phyloP scores from a whole-genome alignment of 139 green algal species.

The Chara braunii region DNA sequence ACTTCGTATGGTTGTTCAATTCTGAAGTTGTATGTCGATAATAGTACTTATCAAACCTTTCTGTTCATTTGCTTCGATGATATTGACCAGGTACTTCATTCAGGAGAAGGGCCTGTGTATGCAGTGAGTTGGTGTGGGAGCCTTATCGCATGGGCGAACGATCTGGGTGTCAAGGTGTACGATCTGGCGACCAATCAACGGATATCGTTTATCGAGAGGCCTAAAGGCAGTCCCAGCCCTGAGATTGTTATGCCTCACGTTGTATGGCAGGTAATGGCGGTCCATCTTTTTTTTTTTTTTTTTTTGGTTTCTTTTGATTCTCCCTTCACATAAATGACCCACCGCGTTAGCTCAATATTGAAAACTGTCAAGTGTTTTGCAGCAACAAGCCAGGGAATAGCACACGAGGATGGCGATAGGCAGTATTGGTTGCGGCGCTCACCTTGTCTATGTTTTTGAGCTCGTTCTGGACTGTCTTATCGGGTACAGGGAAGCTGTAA shows the following conservation, averaged over 20 bases:
- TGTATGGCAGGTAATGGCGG: constrained; percentile 35
- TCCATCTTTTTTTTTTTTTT: no score
- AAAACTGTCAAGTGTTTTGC: no score
- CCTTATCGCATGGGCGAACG: constrained; percentile 81
- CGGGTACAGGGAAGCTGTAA: no score
- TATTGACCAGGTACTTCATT: constrained; percentile 59
- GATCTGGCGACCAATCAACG: constrained; percentile 52
- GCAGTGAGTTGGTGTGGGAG: constrained; percentile 57
- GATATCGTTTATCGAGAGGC: constrained; percentile 47
- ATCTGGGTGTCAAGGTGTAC: constrained; percentile 70
- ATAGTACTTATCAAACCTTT: background rate
- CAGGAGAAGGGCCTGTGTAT: constrained; percentile 60
- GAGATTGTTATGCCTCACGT: constrained; percentile 9
- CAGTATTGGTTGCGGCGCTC: no score
- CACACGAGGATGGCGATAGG: no score
- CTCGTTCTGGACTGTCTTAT: no score
- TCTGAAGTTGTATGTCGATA: background rate
- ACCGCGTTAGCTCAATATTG: no score
- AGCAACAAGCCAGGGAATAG: no score
- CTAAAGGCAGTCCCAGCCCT: constrained; percentile 1
- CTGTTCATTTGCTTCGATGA: background rate
- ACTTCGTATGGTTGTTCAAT: background rate
- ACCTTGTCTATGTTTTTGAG: no score
- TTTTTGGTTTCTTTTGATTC: no score
- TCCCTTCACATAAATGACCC: no score